Conservation (phyloP, 305 asterid genomes). For the Fraxinus sp. region DNA sequence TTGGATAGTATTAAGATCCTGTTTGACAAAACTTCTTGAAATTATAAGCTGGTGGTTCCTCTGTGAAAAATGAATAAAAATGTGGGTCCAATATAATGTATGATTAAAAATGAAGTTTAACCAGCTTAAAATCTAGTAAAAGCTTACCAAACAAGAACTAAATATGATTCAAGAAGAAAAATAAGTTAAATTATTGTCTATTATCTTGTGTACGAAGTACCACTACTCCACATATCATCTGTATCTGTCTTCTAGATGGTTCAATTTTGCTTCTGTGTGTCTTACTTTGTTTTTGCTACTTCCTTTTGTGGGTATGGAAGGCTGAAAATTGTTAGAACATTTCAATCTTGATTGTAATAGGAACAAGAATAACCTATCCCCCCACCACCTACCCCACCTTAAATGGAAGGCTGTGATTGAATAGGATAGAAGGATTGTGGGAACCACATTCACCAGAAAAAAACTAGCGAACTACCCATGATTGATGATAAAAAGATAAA, state of each 20-base stretch:
- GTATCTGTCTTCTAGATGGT: not conserved
- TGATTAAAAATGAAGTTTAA: not conserved
- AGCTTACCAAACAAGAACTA: not conserved
- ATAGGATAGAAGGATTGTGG: not conserved
- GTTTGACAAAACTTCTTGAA: not conserved
- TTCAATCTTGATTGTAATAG: not conserved
- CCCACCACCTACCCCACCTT: not conserved
- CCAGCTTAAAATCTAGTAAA: not conserved
- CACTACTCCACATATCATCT: too few relatives aligned
- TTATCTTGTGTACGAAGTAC: too few relatives aligned
- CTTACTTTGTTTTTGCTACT: not conserved
- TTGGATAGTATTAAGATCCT: too few relatives aligned
- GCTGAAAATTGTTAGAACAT: not conserved
- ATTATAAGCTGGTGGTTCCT: not conserved
- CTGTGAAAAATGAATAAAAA: not conserved
- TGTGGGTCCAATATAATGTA: too few relatives aligned
- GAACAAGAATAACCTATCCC: not conserved
- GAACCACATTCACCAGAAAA: not conserved
- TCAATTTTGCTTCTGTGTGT: not conserved
- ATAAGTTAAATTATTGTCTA: not conserved
- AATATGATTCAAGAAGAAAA: not conserved
- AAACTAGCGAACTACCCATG: not conserved
- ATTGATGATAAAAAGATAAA: slow-evolving; percentile 19
- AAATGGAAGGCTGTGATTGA: not conserved
- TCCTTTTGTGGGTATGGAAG: not conserved